A percentile compares a stretch with the other conserved stretches of the same genome.
phyloP scores from a whole-genome alignment of 108 stramenopile genomes.

The Nitzschia putrida region DNA sequence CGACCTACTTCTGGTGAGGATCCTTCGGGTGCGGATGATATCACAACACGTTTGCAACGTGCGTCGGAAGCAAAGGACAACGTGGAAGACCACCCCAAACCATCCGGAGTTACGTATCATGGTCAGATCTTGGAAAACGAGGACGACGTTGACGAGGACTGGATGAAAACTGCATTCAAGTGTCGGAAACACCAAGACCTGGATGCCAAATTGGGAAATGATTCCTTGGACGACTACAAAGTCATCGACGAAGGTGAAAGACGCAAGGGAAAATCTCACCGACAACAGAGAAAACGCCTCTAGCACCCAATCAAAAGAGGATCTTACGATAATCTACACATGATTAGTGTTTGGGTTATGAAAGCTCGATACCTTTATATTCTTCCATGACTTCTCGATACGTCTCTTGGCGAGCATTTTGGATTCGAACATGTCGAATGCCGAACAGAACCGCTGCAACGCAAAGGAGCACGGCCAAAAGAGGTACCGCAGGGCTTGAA shows the following conservation, averaged over 20 bases:
- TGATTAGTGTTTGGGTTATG: no score
- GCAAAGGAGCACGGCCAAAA: no score
- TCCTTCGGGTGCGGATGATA: conserved; percentile 19
- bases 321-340: no score
- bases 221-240: conserved; percentile 75
- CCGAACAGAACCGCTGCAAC: no score
- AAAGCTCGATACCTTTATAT: no score
- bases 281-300: neutral
- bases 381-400: neutral
- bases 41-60: conserved; percentile 62
- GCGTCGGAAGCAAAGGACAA: conserved; percentile 15
- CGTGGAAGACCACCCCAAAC: neutral
- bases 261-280: neutral
- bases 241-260: conserved; percentile 60
- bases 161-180: conserved; percentile 79
- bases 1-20: neutral
- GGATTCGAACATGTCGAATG: neutral
- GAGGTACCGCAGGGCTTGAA: no score
- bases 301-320: no score
- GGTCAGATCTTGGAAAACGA: conserved; percentile 57
- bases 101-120: conserved; percentile 36
- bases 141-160: conserved; percentile 25
- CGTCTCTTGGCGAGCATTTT: neutral
- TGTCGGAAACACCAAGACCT: conserved; percentile 80
- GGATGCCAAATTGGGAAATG: conserved; percentile 59